Evolutionary conservation across 2,329 filamentous ascomycete genomes (phyloP).

Genomic region (Venturia oleaginea): DNA sequence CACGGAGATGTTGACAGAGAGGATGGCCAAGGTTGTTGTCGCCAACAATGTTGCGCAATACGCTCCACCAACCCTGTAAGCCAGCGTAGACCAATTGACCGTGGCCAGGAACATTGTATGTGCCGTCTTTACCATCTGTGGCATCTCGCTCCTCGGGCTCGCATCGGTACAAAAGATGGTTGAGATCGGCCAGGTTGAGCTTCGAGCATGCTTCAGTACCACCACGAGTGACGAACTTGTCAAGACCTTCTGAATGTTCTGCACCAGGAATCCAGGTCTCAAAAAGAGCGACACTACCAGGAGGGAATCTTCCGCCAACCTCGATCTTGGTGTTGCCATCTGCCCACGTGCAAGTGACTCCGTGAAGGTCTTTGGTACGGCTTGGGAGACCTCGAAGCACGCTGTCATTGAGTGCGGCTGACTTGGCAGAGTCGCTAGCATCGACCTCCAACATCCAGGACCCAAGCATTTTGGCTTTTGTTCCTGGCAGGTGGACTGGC

Average conservation of each 20-base stretch:
- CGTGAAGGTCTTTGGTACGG: slow-evolving; percentile 63
- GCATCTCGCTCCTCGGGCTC: slow-evolving; percentile 80
- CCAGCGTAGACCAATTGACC: slow-evolving; percentile 88
- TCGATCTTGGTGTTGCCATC: slow-evolving; percentile 69
- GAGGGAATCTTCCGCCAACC: slow-evolving; percentile 75
- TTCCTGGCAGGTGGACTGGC: slow-evolving; percentile 72
- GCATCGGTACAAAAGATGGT: slow-evolving; percentile 83
- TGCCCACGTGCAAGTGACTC: slow-evolving; percentile 62
- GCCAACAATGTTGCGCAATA: slow-evolving; percentile 72
- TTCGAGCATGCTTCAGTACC: slow-evolving; percentile 69
- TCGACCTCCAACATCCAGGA: slow-evolving; percentile 92
- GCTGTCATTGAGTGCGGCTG: slow-evolving; percentile 58
- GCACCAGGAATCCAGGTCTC: slow-evolving; percentile 91
- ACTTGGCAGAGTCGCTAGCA: slow-evolving; percentile 58
- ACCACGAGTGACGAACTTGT: slow-evolving; percentile 76
- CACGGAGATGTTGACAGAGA: slow-evolving; percentile 82
- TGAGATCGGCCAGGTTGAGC: slow-evolving; percentile 72
- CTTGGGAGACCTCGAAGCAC: slow-evolving; percentile 77
- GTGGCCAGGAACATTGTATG: slow-evolving; percentile 75
- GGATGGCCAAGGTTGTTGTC: slow-evolving; percentile 91
- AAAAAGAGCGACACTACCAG: slow-evolving; percentile 88
- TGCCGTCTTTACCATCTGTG: slow-evolving; percentile 73
- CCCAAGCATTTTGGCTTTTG: slow-evolving; percentile 75
- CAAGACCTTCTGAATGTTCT: slow-evolving; percentile 74
- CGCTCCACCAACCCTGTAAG: slow-evolving; percentile 97